A percentile compares a stretch with the other conserved stretches of the same genome.
These are phyloP conservation scores for Suhomyces wounanorum DNA, from an alignment of 1,139 yeast genomes.

Conservation along the genomic window DNA sequence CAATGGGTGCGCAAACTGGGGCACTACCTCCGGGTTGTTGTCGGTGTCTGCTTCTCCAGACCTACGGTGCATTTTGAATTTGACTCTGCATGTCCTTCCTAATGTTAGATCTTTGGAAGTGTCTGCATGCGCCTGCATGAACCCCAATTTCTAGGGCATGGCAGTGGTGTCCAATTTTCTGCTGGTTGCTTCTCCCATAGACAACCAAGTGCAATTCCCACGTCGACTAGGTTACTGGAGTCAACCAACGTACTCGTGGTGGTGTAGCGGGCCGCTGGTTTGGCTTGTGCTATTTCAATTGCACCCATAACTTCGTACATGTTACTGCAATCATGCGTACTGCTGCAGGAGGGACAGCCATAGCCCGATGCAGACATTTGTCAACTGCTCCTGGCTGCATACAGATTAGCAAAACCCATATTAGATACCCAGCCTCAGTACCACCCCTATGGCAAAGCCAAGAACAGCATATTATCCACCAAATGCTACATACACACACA, in stretches of 20 bases:
- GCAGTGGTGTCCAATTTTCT: neutral
- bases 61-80: neutral
- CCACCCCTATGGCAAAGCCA: neutral
- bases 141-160: neutral
- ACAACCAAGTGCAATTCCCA: too few relatives aligned
- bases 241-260: neutral
- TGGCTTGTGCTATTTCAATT: neutral
- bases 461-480: neutral
- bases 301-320: neutral
- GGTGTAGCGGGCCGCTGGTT: neutral
- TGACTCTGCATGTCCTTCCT: neutral
- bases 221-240: neutral
- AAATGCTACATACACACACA: neutral
- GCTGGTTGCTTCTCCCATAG: neutral
- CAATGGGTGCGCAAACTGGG: too few relatives aligned
- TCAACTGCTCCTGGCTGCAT: neutral
- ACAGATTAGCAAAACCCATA: neutral
- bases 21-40: too few relatives aligned
- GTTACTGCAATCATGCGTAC: neutral
- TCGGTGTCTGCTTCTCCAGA: too few relatives aligned
- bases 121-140: neutral
- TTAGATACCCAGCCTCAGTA: neutral
- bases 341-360: neutral
- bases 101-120: neutral
- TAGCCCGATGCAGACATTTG: constrained; percentile 1